Conservation (phyloP, 176 grass and related monocot genomes). For the Bromus sterilis region DNA sequence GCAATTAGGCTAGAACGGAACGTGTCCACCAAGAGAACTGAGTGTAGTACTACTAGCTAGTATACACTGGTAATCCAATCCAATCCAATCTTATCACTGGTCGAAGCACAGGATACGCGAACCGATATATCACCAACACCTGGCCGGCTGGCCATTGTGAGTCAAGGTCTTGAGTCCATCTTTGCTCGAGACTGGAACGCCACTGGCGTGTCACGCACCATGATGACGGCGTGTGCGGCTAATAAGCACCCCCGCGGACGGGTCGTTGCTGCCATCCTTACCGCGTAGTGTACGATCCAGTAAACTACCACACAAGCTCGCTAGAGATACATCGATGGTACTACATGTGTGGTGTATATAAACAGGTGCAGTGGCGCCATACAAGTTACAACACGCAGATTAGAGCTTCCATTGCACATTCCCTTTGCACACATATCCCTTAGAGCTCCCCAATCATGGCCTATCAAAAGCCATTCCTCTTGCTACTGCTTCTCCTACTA, state of each 20-base stretch:
- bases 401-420: not conserved
- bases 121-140: no score
- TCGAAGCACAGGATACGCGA: no score
- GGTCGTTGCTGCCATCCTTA: not conserved
- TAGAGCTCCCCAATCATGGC: not conserved
- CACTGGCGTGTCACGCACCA: not conserved
- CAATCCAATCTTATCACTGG: no score
- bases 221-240: not conserved
- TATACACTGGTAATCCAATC: no score
- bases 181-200: not conserved
- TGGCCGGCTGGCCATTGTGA: not conserved
- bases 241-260: not conserved
- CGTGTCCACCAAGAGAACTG: no score
- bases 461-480: not conserved
- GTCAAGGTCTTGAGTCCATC: not conserved
- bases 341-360: not conserved
- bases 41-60: no score
- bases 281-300: not conserved
- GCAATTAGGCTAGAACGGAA: no score
- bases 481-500: not conserved
- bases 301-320: not conserved
- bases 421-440: not conserved
- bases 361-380: not conserved
- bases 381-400: not conserved
- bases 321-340: no score